phyloP scores from a whole-genome alignment of 1,284 basidiomycete species.

The Leccinum huronense region DNA sequence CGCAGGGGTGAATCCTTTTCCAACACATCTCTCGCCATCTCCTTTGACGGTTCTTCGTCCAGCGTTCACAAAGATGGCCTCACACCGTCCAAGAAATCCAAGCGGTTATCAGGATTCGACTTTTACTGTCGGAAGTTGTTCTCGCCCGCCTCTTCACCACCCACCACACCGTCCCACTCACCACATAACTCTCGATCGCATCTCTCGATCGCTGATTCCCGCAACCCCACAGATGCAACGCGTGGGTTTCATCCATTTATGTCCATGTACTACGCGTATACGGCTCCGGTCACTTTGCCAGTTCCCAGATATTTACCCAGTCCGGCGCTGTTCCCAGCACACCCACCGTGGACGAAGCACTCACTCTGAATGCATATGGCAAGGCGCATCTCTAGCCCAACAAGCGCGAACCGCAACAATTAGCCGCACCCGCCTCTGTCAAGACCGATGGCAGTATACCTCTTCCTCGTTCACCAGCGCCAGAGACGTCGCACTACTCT shows the following conservation, averaged over 20 bases:
- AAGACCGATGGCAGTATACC: slow-evolving; percentile 80
- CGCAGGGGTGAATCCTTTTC: slow-evolving; percentile 57
- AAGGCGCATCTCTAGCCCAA: slow-evolving; percentile 31
- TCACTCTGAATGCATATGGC: slow-evolving; percentile 14
- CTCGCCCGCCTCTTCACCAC: slow-evolving; percentile 63
- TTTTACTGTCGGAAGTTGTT: slow-evolving; percentile 93
- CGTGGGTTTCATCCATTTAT: slow-evolving; percentile 92
- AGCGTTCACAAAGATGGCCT: slow-evolving; percentile 39
- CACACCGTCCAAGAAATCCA: slow-evolving; percentile 55
- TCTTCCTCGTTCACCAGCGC: slow-evolving; percentile 76
- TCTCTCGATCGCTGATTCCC: slow-evolving; percentile 44
- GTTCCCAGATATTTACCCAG: slow-evolving; percentile 67
- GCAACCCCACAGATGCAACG: slow-evolving; percentile 77
- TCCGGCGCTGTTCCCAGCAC: slow-evolving; percentile 26
- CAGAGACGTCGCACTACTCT: slow-evolving; percentile 75
- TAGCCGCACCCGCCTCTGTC: slow-evolving; percentile 21
- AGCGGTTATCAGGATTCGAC: slow-evolving; percentile 89
- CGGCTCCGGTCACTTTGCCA: slow-evolving; percentile 92
- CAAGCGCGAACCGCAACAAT: slow-evolving; percentile 24
- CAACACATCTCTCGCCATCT: slow-evolving; percentile 65
- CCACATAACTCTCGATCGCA: slow-evolving; percentile 59
- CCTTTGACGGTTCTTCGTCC: slow-evolving; percentile 51
- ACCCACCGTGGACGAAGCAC: slow-evolving; percentile 26
- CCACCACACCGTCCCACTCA: slow-evolving; percentile 46
- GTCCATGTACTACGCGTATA: slow-evolving; percentile 94